Conservation (phyloP, 2,329 filamentous ascomycete species). For the Trichophyton equinum region DNA sequence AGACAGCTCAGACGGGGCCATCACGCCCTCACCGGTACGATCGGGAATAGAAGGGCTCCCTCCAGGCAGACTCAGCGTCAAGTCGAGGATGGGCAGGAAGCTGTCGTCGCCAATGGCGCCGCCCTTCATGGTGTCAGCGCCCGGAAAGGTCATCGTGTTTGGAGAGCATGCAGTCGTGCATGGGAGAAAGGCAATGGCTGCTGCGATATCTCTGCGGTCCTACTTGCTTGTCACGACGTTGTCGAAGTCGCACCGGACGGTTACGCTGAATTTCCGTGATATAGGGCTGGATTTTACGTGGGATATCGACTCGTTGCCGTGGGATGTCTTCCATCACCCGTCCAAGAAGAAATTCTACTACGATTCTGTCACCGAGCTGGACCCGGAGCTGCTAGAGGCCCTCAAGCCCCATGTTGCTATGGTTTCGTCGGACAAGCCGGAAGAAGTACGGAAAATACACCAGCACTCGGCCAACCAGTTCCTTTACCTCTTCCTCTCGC, state of each 20-base stretch:
- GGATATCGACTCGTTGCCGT: conserved; percentile 86
- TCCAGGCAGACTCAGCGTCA: conserved; percentile 7
- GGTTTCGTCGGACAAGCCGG: conserved; percentile 54
- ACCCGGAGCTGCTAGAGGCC: conserved; percentile 66
- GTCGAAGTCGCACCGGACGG: conserved; percentile 79
- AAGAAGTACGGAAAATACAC: conserved; percentile 71
- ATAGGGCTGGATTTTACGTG: conserved; percentile 82
- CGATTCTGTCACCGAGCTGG: conserved; percentile 70
- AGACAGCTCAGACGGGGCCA: conserved; percentile 22
- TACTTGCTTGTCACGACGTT: conserved; percentile 92
- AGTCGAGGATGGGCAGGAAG: conserved; percentile 23
- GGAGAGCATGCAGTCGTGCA: conserved; percentile 97
- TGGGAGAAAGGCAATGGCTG: conserved; percentile 91
- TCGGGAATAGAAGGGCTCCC: conserved; percentile 15
- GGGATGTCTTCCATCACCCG: conserved; percentile 65
- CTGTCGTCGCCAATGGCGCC: conserved; percentile 55
- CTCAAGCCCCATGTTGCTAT: conserved; percentile 64
- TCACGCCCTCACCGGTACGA: conserved; percentile 19
- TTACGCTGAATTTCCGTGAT: conserved; percentile 81
- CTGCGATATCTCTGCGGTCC: conserved; percentile 84
- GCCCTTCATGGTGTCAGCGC: conserved; percentile 93
- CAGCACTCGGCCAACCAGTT: conserved; percentile 69
- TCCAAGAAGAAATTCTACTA: conserved; percentile 93
- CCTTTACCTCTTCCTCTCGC: conserved; percentile 72
- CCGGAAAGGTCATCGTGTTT: conserved; percentile 96